Base-by-base conservation (phyloP, 306 rosid species). In the Medicago ruthenica region DNA sequence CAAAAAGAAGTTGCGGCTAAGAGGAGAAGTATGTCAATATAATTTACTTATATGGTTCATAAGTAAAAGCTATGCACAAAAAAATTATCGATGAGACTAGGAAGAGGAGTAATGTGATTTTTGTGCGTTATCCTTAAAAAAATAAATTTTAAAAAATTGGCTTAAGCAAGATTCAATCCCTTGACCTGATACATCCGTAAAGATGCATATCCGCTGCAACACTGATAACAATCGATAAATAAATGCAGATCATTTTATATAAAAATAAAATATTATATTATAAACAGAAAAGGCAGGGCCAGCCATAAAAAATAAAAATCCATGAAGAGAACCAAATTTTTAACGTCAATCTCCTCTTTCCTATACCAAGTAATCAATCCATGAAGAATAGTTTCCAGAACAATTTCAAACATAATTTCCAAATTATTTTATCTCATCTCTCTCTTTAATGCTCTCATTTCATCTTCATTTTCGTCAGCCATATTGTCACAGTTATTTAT, bases 401-500 rank as follows among this genome's bases (percentile, higher is more conserved):
- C 34, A 27, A 27, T 27, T 24, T 24, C 27, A 24, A 24, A 24
- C 27, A 24, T 24, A 1, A 24, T 24, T 27, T 27, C 31, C 31
- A 27, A 27, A 27, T 27, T 27, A 27, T 27, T 27, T 27, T 27
- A 27, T 27, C 65, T 67, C 39, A 22, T 58, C 70, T 62, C 58
- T 36, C 85, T 64, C 69, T 70, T 81, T 9, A 65, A 40, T 6
- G 67, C 79, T 50, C 73, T 58, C 44, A 67, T 79, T 68, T 48
- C 72, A 68, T 77, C 83, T 67, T 71, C 81, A 48, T 24, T 63
- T 67, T 71, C 47, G 51, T 47, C 77, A 77, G 20, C 67, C 77
- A 27, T 53, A 51, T 9, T 51, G 1, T 2, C 16, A 44, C 55
- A 76, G 40, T 58, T 37, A 50, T 58, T 67, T 1, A 76, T 53